phyloP scores from a whole-genome alignment of 2,329 filamentous ascomycete species.

The Aspergillus ruber region DNA sequence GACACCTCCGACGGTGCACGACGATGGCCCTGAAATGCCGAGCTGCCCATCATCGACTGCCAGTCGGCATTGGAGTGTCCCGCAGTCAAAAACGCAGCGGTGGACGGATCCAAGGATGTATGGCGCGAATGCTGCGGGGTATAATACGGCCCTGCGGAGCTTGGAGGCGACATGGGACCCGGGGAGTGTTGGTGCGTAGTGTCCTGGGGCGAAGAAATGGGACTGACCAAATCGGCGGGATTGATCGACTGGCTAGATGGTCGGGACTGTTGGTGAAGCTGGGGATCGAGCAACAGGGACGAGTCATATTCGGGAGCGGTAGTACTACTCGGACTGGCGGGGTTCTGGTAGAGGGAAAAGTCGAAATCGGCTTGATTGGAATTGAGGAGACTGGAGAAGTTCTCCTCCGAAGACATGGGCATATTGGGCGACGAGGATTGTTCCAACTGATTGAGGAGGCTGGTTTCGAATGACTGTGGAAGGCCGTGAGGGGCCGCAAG shows the following conservation, averaged over 20 bases:
- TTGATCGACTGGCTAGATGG: slow-evolving; percentile 24
- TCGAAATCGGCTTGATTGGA: slow-evolving; percentile 33
- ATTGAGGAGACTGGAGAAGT: slow-evolving; percentile 34
- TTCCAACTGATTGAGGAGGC: slow-evolving; percentile 30
- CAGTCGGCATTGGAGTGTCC: slow-evolving; percentile 50
- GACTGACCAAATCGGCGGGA: slow-evolving; percentile 41
- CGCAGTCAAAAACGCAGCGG: slow-evolving; percentile 49
- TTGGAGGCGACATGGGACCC: slow-evolving; percentile 50
- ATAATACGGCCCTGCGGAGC: slow-evolving; percentile 45
- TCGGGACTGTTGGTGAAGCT: slow-evolving; percentile 29
- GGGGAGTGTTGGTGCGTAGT: slow-evolving; percentile 48
- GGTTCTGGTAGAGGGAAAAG: slow-evolving; percentile 33
- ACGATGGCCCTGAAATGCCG: slow-evolving; percentile 70
- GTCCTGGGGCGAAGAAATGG: slow-evolving; percentile 43
- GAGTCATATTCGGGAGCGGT: slow-evolving; percentile 31
- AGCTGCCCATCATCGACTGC: slow-evolving; percentile 48
- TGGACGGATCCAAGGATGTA: slow-evolving; percentile 55
- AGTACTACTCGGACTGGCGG: slow-evolving; percentile 24
- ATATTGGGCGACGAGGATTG: slow-evolving; percentile 19
- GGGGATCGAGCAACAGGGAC: slow-evolving; percentile 36
- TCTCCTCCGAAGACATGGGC: slow-evolving; percentile 26
- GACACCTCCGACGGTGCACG: slow-evolving; percentile 86
- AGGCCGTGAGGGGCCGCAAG: slow-evolving; percentile 27
- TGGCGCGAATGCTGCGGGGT: slow-evolving; percentile 54
- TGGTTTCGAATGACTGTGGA: slow-evolving; percentile 32